Conservation (phyloP, 257 asterid species). For the Scutellaria barbata region DNA sequence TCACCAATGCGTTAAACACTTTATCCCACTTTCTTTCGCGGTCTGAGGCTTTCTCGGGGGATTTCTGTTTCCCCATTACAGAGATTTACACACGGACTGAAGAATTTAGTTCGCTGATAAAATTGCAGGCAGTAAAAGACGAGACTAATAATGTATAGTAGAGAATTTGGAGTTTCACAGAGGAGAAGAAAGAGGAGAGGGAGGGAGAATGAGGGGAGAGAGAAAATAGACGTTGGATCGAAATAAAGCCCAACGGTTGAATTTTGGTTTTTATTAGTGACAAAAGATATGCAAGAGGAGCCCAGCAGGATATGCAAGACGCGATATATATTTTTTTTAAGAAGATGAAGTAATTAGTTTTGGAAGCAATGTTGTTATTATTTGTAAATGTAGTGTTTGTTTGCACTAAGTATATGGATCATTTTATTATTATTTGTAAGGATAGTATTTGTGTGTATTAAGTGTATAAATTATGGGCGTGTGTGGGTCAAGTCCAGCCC, state of each 20-base stretch:
- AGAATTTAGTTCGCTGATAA: background rate
- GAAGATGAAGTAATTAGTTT: no score
- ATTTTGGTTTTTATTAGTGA: background rate
- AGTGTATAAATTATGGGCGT: no score
- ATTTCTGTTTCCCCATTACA: conserved; percentile 59
- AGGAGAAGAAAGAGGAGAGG: conserved; percentile 18
- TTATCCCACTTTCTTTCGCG: conserved; percentile 60
- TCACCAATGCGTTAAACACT: conserved; percentile 52
- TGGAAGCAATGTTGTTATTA: no score
- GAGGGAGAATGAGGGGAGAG: conserved; percentile 8
- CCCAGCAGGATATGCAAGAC: no score
- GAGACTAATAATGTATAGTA: background rate
- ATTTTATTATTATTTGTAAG: no score
- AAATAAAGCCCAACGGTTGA: conserved; percentile 44
- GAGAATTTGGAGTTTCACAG: conserved; percentile 28
- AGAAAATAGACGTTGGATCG: background rate
- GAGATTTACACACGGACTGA: background rate
- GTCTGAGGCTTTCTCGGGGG: conserved; percentile 37
- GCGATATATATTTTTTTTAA: no score
- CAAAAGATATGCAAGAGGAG: no score
- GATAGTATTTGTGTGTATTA: no score
- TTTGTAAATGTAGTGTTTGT: no score
- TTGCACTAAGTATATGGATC: no score
- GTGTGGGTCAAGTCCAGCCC: no score
- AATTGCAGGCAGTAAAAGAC: background rate